Conservation (phyloP, 345 rosid genomes). For the Cochlearia excelsa region DNA sequence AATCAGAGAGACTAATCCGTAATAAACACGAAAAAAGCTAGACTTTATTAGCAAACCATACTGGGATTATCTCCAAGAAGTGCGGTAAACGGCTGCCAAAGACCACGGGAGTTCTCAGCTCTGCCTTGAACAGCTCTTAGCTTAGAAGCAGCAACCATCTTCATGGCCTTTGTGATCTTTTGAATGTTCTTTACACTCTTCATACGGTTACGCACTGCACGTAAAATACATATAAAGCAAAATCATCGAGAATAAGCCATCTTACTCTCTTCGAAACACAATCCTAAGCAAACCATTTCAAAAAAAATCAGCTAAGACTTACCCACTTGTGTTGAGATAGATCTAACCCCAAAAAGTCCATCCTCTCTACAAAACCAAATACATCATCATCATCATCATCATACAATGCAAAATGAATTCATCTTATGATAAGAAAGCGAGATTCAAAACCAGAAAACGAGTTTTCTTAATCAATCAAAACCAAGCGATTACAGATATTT, state of each 20-base stretch:
- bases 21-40: neutral
- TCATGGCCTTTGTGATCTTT: constrained; percentile 99
- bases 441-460: neutral
- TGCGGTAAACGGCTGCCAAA: constrained; percentile 81
- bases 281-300: neutral
- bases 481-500: neutral
- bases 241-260: constrained; percentile 1
- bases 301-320: constrained; percentile 28
- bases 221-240: constrained; percentile 2
- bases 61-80: constrained; percentile 48
- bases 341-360: constrained; percentile 61
- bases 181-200: constrained; percentile 98
- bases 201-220: constrained; percentile 92
- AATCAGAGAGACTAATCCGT: neutral
- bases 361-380: constrained; percentile 60
- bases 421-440: neutral
- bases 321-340: constrained; percentile 90
- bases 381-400: constrained; percentile 21
- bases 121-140: constrained; percentile 72
- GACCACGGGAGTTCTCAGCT: constrained; percentile 96
- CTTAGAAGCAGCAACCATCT: constrained; percentile 99
- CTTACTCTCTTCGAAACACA: neutral
- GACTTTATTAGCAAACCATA: constrained; percentile 21
- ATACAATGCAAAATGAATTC: neutral
- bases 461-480: too few relatives aligned